Evolutionary conservation across 805 yeast species (phyloP).

Genomic region (Dipodascus geniculatus): DNA sequence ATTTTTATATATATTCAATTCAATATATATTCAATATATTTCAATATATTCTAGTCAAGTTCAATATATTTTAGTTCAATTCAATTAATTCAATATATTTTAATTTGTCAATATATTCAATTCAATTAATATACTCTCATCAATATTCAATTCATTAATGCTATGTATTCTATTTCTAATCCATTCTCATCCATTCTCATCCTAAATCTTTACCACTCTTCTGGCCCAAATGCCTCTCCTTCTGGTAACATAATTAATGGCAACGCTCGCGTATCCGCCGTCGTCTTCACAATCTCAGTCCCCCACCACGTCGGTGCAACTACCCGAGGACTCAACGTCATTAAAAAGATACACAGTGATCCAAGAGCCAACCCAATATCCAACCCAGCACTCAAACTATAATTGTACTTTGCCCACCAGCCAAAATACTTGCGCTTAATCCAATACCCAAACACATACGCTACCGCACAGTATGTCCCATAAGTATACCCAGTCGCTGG

Average conservation of each 20-base stretch:
- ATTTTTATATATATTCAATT: no score
- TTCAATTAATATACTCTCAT: no score
- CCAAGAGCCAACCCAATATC: conserved; percentile 59
- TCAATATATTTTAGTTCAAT: no score
- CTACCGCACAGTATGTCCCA: conserved; percentile 42
- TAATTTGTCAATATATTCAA: no score
- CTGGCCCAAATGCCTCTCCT: conserved; percentile 39
- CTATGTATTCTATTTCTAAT: no score
- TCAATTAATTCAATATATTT: no score
- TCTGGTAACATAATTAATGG: conserved; percentile 24
- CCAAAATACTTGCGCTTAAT: conserved; percentile 42
- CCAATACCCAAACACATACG: conserved; percentile 45
- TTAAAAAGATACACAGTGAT: conserved; percentile 44
- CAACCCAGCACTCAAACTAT: conserved; percentile 51
- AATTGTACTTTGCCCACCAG: conserved; percentile 75
- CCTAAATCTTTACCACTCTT: conserved; percentile 28
- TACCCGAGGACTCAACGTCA: conserved; percentile 33
- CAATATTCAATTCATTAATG: no score
- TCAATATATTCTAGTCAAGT: no score
- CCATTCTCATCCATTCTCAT: no score
- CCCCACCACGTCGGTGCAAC: conserved; percentile 57
- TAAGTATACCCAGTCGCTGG: conserved; percentile 67
- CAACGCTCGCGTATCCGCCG: conserved; percentile 24
- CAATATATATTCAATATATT: not conserved
- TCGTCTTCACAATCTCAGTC: conserved; percentile 32